phyloP scores from a whole-genome alignment of 2,329 filamentous ascomycete genomes.

The Ascosphaera apis region DNA sequence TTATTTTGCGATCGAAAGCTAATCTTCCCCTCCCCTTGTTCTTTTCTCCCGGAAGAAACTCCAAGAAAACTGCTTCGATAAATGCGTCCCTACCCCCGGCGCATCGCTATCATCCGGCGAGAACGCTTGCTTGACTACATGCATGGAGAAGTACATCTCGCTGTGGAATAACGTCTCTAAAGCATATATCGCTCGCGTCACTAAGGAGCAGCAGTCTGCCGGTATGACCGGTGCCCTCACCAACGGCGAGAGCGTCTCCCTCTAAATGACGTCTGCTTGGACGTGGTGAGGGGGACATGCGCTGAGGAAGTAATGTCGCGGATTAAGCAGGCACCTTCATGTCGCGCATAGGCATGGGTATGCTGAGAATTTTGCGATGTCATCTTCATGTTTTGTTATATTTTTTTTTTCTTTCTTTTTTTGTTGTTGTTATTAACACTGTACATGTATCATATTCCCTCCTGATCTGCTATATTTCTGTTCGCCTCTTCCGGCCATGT shows the following conservation, averaged over 20 bases:
- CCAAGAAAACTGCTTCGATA: conserved; percentile 60
- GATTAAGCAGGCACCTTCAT: no score
- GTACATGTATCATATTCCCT: no score
- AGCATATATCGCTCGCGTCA: conserved; percentile 35
- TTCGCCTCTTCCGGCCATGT: not conserved
- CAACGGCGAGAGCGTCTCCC: not conserved
- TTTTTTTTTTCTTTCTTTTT: not conserved
- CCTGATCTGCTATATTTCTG: not conserved
- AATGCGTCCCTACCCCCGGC: conserved; percentile 50
- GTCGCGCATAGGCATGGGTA: no score
- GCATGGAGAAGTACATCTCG: conserved; percentile 69
- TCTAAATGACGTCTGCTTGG: not conserved
- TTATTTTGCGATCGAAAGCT: no score
- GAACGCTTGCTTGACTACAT: conserved; percentile 46
- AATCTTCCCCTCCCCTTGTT: no score
- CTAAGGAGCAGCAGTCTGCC: conserved; percentile 34
- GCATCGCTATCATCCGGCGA: conserved; percentile 43
- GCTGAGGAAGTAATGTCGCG: no score
- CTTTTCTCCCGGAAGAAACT: no score
- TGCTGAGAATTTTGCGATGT: no score
- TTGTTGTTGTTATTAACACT: not conserved
- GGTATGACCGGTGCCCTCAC: conserved; percentile 4
- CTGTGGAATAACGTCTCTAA: conserved; percentile 55
- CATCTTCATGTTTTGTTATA: no score
- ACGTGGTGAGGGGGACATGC: no score